Evolutionary conservation across 441 rosid genomes (phyloP).

Genomic region (Adansonia madagascariensis): DNA sequence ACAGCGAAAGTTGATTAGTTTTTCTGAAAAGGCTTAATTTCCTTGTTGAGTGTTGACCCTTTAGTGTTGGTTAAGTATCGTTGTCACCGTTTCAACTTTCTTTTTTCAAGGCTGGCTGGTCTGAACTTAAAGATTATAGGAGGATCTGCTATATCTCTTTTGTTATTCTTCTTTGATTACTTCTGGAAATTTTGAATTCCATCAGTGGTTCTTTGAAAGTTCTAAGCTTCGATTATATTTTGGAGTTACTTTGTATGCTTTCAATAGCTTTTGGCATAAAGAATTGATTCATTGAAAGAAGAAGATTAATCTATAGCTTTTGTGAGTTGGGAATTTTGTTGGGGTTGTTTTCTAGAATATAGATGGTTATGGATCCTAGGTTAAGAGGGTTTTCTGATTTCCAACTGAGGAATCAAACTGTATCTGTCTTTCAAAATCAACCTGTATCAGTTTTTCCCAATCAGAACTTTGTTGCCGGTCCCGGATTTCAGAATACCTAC

Average conservation of each 20-base stretch:
- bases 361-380: constrained; percentile 52
- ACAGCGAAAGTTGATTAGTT: neutral
- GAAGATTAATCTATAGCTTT: neutral
- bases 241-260: neutral
- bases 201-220: neutral
- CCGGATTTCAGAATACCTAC: constrained; percentile 33
- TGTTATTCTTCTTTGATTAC: constrained; percentile 5
- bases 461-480: constrained; percentile 40
- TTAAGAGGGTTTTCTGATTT: constrained; percentile 38
- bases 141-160: neutral
- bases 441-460: constrained; percentile 36
- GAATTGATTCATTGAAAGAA: constrained; percentile 9
- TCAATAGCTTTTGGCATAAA: neutral
- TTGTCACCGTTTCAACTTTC: neutral
- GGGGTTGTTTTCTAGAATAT: constrained; percentile 12
- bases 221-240: neutral
- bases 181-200: neutral
- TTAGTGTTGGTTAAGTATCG: neutral
- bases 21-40: neutral
- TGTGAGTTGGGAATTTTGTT: neutral
- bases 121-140: neutral
- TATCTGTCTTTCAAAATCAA: constrained; percentile 31
- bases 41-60: neutral
- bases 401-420: constrained; percentile 28
- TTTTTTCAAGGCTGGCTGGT: neutral